Base-by-base conservation (phyloP, 768 basidiomycete species). In the Xerocomellus chrysenteron region DNA sequence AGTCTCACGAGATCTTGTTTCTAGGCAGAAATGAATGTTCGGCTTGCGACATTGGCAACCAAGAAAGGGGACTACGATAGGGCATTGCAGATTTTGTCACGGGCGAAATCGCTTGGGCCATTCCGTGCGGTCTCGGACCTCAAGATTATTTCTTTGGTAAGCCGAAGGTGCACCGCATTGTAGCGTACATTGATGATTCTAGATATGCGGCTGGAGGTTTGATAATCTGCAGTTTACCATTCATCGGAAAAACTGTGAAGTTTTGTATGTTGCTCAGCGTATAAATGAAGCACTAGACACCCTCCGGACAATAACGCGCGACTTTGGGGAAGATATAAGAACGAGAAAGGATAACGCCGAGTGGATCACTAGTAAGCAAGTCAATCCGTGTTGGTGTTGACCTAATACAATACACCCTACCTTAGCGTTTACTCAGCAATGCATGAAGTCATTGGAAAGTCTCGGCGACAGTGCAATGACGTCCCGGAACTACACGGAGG, bases 201-300 rank as follows among this genome's bases (percentile, higher is more conserved):
- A 59, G 58, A 47, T 59, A 43, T 59, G 56, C 7, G 58, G 58
- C 1, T 59, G 58, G 56, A 58, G 36, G 30, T 58, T 59, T 16
- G 58, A 58, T 24, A 44, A 58, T n/a, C 17, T 59, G 13, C 13
- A 17, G 17, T 58, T 58, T 39, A 37, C 21, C 11, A 43, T 41
- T 26, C 26, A 30, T 19, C 50, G 36, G 30, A 40, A 44, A 37
- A 36, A 28, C 17, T 59, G 58, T 21, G 58, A 59, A 28, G n/a
- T 11, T 11, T 50, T 58, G 13, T n/a, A 36, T 47, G 14, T n/a
- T 12, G 19, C 32, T 33, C 49, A 40, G n/a, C 44, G 39, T 12
- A 30, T 5, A 5, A 12, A 47, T 3, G 56, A 59, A 13, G 56
- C 56, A 6, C 8, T 40, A 24, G 46, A 37, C 1, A 36, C 24